phyloP scores from a whole-genome alignment of 768 basidiomycete genomes.

The Leucogyrophana mollusca region DNA sequence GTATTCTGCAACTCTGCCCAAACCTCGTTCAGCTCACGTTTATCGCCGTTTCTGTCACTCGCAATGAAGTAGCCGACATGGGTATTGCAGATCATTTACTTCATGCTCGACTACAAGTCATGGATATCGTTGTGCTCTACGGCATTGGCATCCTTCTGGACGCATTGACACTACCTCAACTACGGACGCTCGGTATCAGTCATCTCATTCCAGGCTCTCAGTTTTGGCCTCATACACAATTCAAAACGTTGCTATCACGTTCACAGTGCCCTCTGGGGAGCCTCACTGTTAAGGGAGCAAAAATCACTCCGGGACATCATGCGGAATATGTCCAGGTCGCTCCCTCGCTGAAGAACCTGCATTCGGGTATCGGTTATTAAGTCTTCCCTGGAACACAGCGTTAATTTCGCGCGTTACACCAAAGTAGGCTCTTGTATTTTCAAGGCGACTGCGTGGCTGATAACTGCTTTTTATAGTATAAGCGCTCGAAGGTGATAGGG shows the following conservation, averaged over 20 bases:
- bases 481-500: no score
- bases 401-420: no score
- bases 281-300: constrained; percentile 11
- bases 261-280: constrained; percentile 20
- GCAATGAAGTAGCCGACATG: background rate
- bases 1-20: constrained; percentile 18
- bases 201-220: no score
- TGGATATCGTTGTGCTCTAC: constrained; percentile 9
- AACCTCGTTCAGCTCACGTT: constrained; percentile 9
- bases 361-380: no score
- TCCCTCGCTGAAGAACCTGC: constrained; percentile 21
- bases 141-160: constrained; percentile 8
- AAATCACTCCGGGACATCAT: constrained; percentile 14
- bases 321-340: constrained; percentile 10
- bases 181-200: constrained; percentile 8
- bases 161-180: constrained; percentile 13
- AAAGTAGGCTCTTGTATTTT: no score
- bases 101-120: constrained; percentile 10
- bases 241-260: constrained; percentile 17
- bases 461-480: no score
- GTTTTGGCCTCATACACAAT: constrained; percentile 12
- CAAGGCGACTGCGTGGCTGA: no score
- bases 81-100: background rate
- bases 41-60: constrained; percentile 6
- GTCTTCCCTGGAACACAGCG: no score